phyloP scores from a whole-genome alignment of 768 basidiomycete species.

The Boletus eberwhitei region DNA sequence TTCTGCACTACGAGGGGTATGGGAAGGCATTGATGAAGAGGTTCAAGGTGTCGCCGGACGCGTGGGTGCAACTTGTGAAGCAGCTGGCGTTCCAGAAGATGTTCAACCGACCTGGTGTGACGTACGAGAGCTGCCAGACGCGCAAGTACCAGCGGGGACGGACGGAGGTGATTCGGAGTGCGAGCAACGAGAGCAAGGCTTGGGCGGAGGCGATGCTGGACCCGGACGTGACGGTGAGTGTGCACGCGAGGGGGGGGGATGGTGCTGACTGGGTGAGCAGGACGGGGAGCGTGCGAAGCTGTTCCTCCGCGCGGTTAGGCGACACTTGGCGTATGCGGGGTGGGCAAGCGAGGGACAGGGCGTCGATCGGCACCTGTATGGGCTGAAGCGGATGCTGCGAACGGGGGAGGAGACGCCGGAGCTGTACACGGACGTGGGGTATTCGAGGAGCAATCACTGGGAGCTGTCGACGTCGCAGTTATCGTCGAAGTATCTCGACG shows the following conservation, averaged over 20 bases:
- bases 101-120: slow-evolving; percentile 66
- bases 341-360: slow-evolving; percentile 96
- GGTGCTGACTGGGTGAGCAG: slow-evolving; percentile 29
- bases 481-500: slow-evolving; percentile 76
- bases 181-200: slow-evolving; percentile 75
- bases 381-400: slow-evolving; percentile 76
- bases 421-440: slow-evolving; percentile 74
- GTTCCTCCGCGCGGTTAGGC: slow-evolving; percentile 71
- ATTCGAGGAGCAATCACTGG: slow-evolving; percentile 76
- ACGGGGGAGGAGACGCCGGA: slow-evolving; percentile 70
- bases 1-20: slow-evolving; percentile 83
- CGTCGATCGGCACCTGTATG: slow-evolving; percentile 94
- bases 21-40: slow-evolving; percentile 86
- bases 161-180: slow-evolving; percentile 92
- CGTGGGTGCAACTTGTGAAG: slow-evolving; percentile 93
- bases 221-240: slow-evolving; percentile 44
- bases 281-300: slow-evolving; percentile 57
- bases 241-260: rapidly evolving
- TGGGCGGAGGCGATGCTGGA: slow-evolving; percentile 92
- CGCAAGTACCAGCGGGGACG: slow-evolving; percentile 86
- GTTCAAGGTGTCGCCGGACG: slow-evolving; percentile 84
- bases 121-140: slow-evolving; percentile 95
- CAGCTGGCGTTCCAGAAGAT: slow-evolving; percentile 95
- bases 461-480: slow-evolving; percentile 90
- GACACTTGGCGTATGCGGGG: slow-evolving; percentile 82